phyloP scores from a whole-genome alignment of 768 basidiomycete species.

The Mycena kentingensis region DNA sequence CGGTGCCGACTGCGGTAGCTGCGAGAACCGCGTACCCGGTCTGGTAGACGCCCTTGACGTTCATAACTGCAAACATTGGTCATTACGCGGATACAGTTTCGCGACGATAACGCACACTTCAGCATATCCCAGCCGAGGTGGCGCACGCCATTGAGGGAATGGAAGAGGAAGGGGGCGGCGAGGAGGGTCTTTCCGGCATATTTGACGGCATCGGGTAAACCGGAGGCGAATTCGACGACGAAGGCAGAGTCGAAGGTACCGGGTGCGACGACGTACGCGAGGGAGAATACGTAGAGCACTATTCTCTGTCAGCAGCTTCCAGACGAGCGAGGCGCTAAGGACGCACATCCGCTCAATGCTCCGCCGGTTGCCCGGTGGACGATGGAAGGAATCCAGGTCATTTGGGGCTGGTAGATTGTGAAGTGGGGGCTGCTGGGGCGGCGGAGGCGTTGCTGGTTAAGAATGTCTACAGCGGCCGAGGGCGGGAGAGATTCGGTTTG shows the following conservation, averaged over 20 bases:
- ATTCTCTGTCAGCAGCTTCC: background rate
- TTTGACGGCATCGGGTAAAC: conserved; percentile 78
- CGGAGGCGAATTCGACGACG: conserved; percentile 69
- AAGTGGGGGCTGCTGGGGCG: conserved; percentile 95
- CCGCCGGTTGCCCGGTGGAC: conserved; percentile 85
- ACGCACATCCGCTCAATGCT: conserved; percentile 76
- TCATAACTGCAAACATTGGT: conserved; percentile 57
- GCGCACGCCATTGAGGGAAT: conserved; percentile 85
- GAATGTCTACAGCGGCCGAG: conserved; percentile 57
- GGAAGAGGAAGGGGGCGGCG: conserved; percentile 88
- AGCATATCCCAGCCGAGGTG: conserved; percentile 90
- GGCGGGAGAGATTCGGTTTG: conserved; percentile 69
- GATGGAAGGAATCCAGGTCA: conserved; percentile 89
- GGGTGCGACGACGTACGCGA: conserved; percentile 85
- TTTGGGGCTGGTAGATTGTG: conserved; percentile 94
- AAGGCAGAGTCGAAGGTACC: conserved; percentile 77
- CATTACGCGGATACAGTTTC: background rate
- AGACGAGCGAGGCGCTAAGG: background rate
- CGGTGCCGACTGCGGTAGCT: conserved; percentile 73
- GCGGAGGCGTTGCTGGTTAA: conserved; percentile 84
- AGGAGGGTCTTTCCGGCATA: conserved; percentile 74
- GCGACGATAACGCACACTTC: conserved; percentile 64
- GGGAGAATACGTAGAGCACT: conserved; percentile 88
- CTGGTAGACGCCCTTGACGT: conserved; percentile 75
- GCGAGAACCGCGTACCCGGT: conserved; percentile 86